Conservation (phyloP, 73 alveolate genomes). For the Diophrys sp. region DNA sequence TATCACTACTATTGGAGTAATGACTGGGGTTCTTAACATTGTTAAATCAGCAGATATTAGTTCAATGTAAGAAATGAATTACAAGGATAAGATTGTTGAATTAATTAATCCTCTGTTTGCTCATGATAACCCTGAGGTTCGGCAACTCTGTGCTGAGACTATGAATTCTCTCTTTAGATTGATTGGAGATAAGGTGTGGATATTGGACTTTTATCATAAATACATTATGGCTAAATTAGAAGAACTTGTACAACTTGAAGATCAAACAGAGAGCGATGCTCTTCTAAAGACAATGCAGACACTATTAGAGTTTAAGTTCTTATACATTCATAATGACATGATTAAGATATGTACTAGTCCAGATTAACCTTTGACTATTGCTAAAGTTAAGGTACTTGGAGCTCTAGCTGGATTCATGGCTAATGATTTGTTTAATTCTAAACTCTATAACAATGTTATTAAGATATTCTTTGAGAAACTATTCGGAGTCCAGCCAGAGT, state of each 20-base stretch:
- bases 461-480: slow-evolving; percentile 17
- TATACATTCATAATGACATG: neutral
- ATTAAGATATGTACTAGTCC: neutral
- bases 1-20: slow-evolving; percentile 2
- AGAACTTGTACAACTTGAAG: neutral
- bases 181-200: neutral
- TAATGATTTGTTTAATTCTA: slow-evolving; percentile 25
- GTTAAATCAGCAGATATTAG: slow-evolving; percentile 13
- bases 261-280: neutral
- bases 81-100: slow-evolving; percentile 25
- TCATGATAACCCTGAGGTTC: slow-evolving; percentile 32
- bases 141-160: slow-evolving; percentile 21
- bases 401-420: slow-evolving; percentile 34
- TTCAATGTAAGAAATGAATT: neutral
- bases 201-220: neutral
- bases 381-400: slow-evolving; percentile 36
- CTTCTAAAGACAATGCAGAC: neutral
- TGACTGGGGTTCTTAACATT: neutral
- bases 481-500: neutral
- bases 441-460: slow-evolving; percentile 26
- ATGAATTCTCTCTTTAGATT: neutral
- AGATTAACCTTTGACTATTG: slow-evolving; percentile 20
- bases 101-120: slow-evolving; percentile 25
- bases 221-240: neutral
- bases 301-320: neutral